phyloP scores from a whole-genome alignment of 441 rosid species.

The Bocquillonia castaneifolia region DNA sequence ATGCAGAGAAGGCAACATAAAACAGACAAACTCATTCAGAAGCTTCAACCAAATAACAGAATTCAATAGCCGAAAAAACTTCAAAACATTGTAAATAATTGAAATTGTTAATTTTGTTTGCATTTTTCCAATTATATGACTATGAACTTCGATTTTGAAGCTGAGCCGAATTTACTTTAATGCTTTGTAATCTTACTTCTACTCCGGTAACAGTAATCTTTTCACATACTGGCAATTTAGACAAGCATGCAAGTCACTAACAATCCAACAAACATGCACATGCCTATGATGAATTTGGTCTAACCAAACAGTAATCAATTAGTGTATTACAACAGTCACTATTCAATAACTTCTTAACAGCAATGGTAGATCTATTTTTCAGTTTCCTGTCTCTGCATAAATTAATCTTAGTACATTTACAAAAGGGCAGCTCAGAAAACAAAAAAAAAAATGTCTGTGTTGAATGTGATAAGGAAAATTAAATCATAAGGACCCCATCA shows the following conservation, averaged over 20 bases:
- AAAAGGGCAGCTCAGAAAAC: neutral
- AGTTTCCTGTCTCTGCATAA: neutral
- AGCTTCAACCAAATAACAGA: conserved; percentile 4
- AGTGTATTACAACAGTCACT: neutral
- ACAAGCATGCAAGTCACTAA: neutral
- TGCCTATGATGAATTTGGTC: neutral
- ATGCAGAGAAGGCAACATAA: neutral
- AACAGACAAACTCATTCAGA: neutral
- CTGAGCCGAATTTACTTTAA: neutral
- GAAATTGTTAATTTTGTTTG: neutral
- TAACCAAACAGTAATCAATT: neutral
- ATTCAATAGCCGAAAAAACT: neutral
- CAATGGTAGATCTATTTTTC: neutral
- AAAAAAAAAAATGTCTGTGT: neutral
- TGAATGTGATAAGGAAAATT: no score
- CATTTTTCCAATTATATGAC: neutral
- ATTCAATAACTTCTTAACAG: neutral
- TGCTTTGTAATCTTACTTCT: neutral
- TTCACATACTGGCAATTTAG: neutral
- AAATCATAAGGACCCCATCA: neutral
- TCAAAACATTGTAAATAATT: neutral
- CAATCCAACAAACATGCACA: neutral
- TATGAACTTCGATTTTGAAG: neutral
- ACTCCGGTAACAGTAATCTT: neutral
- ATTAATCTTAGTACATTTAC: neutral